These are phyloP conservation scores for Phytophthora fragariaefolia DNA, from an alignment of 352 stramenopile genomes.

Conservation along the genomic window DNA sequence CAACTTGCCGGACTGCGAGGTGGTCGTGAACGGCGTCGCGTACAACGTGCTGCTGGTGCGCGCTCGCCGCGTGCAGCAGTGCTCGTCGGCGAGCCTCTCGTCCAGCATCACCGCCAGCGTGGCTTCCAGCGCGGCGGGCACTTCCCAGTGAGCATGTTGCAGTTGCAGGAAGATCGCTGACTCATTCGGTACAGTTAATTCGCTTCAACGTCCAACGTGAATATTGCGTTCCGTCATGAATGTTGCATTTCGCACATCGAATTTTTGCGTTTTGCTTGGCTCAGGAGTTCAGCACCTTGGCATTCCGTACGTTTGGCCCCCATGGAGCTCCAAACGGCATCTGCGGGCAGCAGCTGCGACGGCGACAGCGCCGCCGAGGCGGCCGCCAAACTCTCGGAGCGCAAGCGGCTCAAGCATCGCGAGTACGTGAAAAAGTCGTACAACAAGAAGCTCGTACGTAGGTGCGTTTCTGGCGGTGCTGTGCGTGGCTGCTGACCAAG, in stretches of 20 bases:
- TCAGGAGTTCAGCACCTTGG: neutral
- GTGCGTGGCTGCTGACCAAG: slow-evolving; percentile 26
- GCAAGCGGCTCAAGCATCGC: slow-evolving; percentile 68
- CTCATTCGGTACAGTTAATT: no score
- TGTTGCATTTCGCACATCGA: neutral
- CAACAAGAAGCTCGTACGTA: slow-evolving; percentile 74
- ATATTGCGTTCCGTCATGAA: neutral
- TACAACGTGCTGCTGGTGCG: slow-evolving; percentile 29
- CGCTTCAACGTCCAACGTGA: no score
- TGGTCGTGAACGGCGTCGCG: slow-evolving; percentile 16
- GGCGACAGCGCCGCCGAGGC: slow-evolving; percentile 1
- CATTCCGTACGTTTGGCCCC: no score
- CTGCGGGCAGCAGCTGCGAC: neutral
- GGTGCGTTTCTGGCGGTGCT: no score
- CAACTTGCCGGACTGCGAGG: slow-evolving; percentile 25
- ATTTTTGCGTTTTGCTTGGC: neutral
- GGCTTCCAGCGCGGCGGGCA: neutral
- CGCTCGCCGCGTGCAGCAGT: slow-evolving; percentile 16
- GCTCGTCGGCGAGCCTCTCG: slow-evolving; percentile 11
- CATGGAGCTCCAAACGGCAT: slow-evolving; percentile 14
- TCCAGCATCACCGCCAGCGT: slow-evolving; percentile 19
- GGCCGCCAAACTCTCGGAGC: slow-evolving; percentile 37
- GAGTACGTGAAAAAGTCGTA: slow-evolving; percentile 79
- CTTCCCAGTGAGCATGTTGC: no score
- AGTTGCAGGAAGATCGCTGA: no score